Evolutionary conservation across 371 early-diverging fungal genomes (phyloP).

Genomic region (Batkoa obscura): DNA sequence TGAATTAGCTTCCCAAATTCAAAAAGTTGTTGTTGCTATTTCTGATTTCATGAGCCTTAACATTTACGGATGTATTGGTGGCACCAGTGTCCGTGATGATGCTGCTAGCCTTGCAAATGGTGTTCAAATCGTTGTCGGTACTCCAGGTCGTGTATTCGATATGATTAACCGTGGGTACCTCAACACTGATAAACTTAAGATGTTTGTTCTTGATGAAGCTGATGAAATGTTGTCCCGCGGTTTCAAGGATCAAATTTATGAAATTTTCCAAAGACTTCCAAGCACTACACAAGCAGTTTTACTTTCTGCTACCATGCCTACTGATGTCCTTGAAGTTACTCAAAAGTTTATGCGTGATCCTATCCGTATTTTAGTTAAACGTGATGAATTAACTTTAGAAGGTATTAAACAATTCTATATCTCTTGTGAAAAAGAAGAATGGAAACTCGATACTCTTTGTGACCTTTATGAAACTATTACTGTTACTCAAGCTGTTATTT

Average conservation of each 20-base stretch:
- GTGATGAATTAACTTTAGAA: conserved; percentile 90
- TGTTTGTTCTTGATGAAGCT: conserved; percentile 94
- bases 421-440: conserved; percentile 76
- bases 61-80: conserved; percentile 77
- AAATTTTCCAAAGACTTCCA: conserved; percentile 74
- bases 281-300: conserved; percentile 72
- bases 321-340: conserved; percentile 80
- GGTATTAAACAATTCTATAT: conserved; percentile 88
- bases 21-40: conserved; percentile 61
- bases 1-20: conserved; percentile 83
- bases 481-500: conserved; percentile 90
- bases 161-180: conserved; percentile 77
- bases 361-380: conserved; percentile 84
- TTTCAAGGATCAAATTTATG: conserved; percentile 89
- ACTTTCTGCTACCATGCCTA: conserved; percentile 82
- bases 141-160: conserved; percentile 87
- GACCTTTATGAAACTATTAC: conserved; percentile 84
- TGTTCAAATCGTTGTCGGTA: conserved; percentile 76
- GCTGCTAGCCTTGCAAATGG: conserved; percentile 34
- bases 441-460: conserved; percentile 77
- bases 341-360: conserved; percentile 85
- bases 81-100: conserved; percentile 70
- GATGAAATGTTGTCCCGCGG: conserved; percentile 91
- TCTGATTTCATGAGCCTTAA: conserved; percentile 69
- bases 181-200: conserved; percentile 54